Conservation (phyloP, 2,329 filamentous ascomycete species). For the Ophiostoma perfectum region DNA sequence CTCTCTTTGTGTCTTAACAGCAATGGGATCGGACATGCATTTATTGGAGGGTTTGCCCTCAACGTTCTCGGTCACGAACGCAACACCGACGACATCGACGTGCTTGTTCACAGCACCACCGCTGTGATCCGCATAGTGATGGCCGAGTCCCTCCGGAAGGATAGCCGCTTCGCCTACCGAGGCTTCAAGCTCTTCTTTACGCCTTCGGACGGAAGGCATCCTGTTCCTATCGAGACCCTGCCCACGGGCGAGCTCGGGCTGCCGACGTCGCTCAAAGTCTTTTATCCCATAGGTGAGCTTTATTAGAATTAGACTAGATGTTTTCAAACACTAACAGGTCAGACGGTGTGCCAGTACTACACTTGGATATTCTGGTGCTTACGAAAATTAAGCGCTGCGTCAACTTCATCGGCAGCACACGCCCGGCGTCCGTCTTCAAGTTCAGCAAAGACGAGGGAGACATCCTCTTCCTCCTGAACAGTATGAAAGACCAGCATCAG, state of each 20-base stretch:
- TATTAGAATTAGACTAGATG: too few species aligned
- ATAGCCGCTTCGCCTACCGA: neutral
- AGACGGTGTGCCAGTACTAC: neutral
- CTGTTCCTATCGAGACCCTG: neutral
- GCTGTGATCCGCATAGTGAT: too few species aligned
- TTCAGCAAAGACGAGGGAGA: neutral
- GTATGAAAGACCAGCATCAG: too few species aligned
- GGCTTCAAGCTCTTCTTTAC: neutral
- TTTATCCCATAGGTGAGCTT: too few species aligned
- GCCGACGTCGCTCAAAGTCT: neutral
- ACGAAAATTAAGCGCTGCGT: neutral
- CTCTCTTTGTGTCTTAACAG: neutral
- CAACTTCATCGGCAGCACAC: neutral
- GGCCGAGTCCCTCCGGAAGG: neutral
- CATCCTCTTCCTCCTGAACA: neutral
- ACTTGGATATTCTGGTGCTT: neutral
- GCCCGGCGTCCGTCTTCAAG: neutral
- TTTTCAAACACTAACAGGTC: neutral
- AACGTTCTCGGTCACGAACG: neutral
- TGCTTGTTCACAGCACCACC: neutral
- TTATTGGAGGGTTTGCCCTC: neutral
- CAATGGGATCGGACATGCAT: neutral
- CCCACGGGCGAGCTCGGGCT: neutral
- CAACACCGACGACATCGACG: neutral
- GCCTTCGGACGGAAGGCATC: neutral